Evolutionary conservation across 306 rosid species (phyloP).

Genomic region (Prunus kanzakura): DNA sequence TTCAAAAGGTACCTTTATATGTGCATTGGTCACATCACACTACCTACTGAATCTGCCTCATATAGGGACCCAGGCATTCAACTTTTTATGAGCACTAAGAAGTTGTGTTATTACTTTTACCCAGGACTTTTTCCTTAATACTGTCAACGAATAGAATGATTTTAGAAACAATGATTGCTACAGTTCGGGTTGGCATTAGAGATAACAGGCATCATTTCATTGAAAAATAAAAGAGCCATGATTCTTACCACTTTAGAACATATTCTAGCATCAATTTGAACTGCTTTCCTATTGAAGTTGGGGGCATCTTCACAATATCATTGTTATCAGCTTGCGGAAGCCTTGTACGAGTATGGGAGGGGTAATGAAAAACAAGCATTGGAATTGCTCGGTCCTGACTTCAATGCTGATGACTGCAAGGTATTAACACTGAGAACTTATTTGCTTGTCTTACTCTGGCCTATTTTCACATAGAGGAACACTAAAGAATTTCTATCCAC

Average conservation of each 20-base stretch:
- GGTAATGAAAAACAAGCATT: constrained; percentile 52
- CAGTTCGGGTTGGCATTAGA: not conserved
- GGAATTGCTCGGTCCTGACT: constrained; percentile 68
- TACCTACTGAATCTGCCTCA: not conserved
- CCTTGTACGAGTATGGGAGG: constrained; percentile 68
- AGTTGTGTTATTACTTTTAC: not conserved
- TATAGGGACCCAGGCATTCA: not conserved
- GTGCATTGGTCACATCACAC: not conserved
- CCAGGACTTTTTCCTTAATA: too few species aligned
- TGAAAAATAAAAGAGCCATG: too few species aligned
- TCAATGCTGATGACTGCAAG: constrained; percentile 66
- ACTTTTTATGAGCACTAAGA: not conserved
- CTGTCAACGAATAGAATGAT: constrained; percentile 1
- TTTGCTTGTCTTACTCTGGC: not conserved
- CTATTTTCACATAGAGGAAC: not conserved
- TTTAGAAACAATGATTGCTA: not conserved
- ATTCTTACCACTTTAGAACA: too few species aligned
- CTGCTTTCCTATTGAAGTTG: not conserved
- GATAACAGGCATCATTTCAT: not conserved
- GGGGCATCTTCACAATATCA: not conserved
- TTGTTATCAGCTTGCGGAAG: constrained; percentile 77
- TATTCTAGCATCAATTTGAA: too few species aligned
- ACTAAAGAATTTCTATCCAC: not conserved
- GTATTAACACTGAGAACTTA: constrained; percentile 31
- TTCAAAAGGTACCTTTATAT: not conserved